Evolutionary conservation across 768 basidiomycete genomes (phyloP), one percentile per base, ranked within the genome.

Genomic region (Gloeostereum incarnatum): DNA sequence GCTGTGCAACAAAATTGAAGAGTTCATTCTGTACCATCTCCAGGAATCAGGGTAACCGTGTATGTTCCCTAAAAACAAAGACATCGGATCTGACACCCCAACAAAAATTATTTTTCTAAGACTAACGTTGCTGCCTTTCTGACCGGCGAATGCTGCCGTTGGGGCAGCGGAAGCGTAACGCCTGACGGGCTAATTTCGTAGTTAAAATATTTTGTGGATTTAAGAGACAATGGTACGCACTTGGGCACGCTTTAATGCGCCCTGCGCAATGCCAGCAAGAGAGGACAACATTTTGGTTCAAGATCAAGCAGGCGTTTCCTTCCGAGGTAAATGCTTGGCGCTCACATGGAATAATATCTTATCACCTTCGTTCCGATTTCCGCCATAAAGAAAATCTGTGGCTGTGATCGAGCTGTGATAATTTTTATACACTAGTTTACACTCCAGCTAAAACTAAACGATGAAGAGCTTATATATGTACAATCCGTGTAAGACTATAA

Each of bases 41-140:
- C 94, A 22, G 94, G 91, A 60, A 98, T 91, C 43, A 97, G 68
- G 30, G 96, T 97, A 40, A 97, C 93, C 23, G 82, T 80, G 65
- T 94, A 96, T 70, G 94, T 96, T 42, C 93, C 93, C 93, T 97
- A 47, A 16, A n/a, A 41, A 10, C 11, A 17, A 47, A 45, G 17
- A 24, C 4, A 38, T 25, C 32, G 17, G 26, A 32, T 14, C 14
- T 31, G 21, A 16, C 11, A 22, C 18, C 5, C 13, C 11, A 36
- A 20, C 10, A 35, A 5, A 25, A 14, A 33, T n/a, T 25, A 35
- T 24, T 21, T 33, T n/a, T n/a, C n/a, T 27, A 35, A 18, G 42
- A 61, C 87, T 59, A 55, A 93, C 92, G 60, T 85, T 82, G 56
- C 75, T 68, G 50, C 78, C 81, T 69, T 93, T 94, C 69, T 88